phyloP scores from a whole-genome alignment of 129 eudicot species.

The Oenanthe sinensis region DNA sequence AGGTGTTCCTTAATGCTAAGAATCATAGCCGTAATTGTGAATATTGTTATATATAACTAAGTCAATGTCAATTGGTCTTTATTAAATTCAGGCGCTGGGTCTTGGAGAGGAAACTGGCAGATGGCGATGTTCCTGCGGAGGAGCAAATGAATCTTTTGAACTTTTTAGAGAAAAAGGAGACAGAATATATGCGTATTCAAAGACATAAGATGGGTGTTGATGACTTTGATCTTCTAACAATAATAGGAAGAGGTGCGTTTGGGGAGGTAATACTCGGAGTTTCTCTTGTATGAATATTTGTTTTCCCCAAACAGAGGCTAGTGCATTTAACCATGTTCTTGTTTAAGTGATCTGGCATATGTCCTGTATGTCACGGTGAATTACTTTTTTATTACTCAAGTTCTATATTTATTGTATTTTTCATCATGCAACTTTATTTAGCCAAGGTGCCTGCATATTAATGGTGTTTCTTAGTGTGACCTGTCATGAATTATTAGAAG shows the following conservation, averaged over 20 bases:
- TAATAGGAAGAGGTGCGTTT: constrained; percentile 20
- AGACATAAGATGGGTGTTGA: constrained; percentile 24
- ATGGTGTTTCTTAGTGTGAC: neutral
- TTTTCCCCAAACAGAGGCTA: neutral
- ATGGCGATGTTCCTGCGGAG: constrained; percentile 16
- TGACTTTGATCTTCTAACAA: constrained; percentile 19
- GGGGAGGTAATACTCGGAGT: constrained; percentile 13
- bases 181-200: constrained; percentile 22
- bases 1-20: neutral
- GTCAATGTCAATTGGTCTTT: neutral
- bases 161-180: constrained; percentile 17
- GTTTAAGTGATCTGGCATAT: neutral
- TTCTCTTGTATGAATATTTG: neutral
- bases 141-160: constrained; percentile 22
- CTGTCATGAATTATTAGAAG: neutral
- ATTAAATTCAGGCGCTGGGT: constrained; percentile 15
- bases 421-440: neutral
- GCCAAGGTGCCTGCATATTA: neutral
- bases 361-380: neutral
- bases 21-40: neutral
- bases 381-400: neutral
- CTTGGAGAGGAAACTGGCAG: constrained; percentile 23
- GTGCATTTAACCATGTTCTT: neutral
- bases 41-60: constrained; percentile 1
- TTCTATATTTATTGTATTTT: neutral